phyloP scores from a whole-genome alignment of 495 filamentous ascomycete genomes.

The Penicillium coprophilum region DNA sequence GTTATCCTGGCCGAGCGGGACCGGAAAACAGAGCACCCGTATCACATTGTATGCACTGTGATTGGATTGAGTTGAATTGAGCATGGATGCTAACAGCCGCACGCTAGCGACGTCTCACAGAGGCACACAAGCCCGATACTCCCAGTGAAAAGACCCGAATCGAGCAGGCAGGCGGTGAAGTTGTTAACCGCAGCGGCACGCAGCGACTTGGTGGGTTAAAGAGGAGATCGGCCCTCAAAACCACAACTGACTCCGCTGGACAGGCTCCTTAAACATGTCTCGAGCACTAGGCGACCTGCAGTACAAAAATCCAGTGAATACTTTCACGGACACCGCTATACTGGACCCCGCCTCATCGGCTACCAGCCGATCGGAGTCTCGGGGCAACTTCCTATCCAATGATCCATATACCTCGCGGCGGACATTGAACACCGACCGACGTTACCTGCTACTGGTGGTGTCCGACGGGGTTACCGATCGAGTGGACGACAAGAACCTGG shows the following conservation, averaged over 20 bases:
- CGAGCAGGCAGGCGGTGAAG: constrained; percentile 36
- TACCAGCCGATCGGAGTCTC: constrained; percentile 16
- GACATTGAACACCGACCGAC: constrained; percentile 23
- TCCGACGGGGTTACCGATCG: constrained; percentile 39
- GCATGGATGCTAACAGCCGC: constrained; percentile 5
- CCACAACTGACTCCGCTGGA: neutral
- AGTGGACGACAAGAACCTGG: constrained; percentile 29
- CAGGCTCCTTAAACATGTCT: constrained; percentile 44
- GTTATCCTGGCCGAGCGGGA: constrained; percentile 37
- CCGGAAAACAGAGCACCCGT: constrained; percentile 30
- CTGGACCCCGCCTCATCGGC: constrained; percentile 23
- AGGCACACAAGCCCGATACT: constrained; percentile 38
- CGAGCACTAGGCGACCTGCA: constrained; percentile 46
- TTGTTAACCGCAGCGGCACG: constrained; percentile 28
- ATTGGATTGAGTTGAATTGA: neutral
- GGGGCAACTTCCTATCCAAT: constrained; percentile 38
- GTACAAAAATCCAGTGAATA: constrained; percentile 45
- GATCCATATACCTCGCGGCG: constrained; percentile 33
- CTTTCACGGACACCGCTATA: constrained; percentile 10
- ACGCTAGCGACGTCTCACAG: constrained; percentile 36
- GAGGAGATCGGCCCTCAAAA: neutral
- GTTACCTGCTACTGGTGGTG: constrained; percentile 33
- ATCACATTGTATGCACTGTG: constrained; percentile 28
- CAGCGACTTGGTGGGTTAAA: constrained; percentile 33
- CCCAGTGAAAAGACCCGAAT: constrained; percentile 37